Evolutionary conservation across 2,329 filamentous ascomycete species (phyloP).

Genomic region (Fusarium setosum): DNA sequence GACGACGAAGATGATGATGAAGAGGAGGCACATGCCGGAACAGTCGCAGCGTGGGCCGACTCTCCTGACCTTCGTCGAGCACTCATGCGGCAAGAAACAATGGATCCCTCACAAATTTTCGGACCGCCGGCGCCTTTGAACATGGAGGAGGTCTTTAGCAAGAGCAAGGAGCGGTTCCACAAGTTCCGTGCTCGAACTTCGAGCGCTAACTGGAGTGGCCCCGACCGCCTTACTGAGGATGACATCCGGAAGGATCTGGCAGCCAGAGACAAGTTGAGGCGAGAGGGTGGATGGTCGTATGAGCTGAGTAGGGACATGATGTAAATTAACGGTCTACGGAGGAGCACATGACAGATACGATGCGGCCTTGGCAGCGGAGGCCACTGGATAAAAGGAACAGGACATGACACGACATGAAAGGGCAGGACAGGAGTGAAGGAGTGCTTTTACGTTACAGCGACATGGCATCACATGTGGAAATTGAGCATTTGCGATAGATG

Average conservation of each 20-base stretch:
- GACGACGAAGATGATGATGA: slow-evolving; percentile 91
- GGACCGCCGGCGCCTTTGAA: slow-evolving; percentile 88
- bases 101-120: slow-evolving; percentile 89
- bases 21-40: slow-evolving; percentile 63
- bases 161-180: slow-evolving; percentile 85
- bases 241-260: slow-evolving; percentile 85
- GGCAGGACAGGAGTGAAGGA: slow-evolving; percentile 19
- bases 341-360: slow-evolving; percentile 26
- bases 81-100: slow-evolving; percentile 83
- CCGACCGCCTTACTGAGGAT: slow-evolving; percentile 86
- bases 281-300: slow-evolving; percentile 89
- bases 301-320: slow-evolving; percentile 63
- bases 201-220: slow-evolving; percentile 91
- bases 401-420: too few species aligned
- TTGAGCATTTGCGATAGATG: slow-evolving; percentile 35
- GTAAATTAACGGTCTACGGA: slow-evolving; percentile 42
- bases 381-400: slow-evolving; percentile 18
- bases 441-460: slow-evolving; percentile 24
- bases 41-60: slow-evolving; percentile 86
- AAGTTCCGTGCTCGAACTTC: slow-evolving; percentile 92
- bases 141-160: slow-evolving; percentile 96
- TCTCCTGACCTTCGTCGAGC: slow-evolving; percentile 83
- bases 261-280: slow-evolving; percentile 80
- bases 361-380: slow-evolving; percentile 14
- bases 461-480: slow-evolving; percentile 29